phyloP scores from a whole-genome alignment of 108 stramenopile species.

The Cyclotella atomus region DNA sequence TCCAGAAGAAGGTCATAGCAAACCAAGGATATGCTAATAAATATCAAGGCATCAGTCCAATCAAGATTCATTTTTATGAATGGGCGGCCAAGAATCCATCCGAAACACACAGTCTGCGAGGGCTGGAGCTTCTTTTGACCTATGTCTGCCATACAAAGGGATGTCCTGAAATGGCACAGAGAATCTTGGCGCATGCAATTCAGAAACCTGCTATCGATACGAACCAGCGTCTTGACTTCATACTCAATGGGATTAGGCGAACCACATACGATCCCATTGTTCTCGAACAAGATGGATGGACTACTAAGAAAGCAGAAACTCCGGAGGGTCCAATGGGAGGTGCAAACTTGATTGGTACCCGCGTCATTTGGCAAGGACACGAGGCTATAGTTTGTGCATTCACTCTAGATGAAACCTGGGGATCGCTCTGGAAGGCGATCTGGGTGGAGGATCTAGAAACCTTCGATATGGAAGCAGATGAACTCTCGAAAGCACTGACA shows the following conservation, averaged over 20 bases:
- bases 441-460: slow-evolving; percentile 77
- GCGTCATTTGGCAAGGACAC: slow-evolving; percentile 68
- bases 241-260: slow-evolving; percentile 53
- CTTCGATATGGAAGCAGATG: slow-evolving; percentile 85
- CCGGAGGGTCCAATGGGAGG: slow-evolving; percentile 75
- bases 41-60: slow-evolving; percentile 36
- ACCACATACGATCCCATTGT: slow-evolving; percentile 79
- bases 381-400: slow-evolving; percentile 86
- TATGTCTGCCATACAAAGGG: slow-evolving; percentile 67
- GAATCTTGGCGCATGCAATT: slow-evolving; percentile 61
- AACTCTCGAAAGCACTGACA: slow-evolving; percentile 66
- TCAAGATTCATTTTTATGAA: slow-evolving; percentile 43
- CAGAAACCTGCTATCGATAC: slow-evolving; percentile 29
- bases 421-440: slow-evolving; percentile 87
- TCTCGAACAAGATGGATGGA: slow-evolving; percentile 86
- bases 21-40: slow-evolving; percentile 49
- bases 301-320: slow-evolving; percentile 57
- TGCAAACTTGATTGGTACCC: slow-evolving; percentile 64
- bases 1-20: slow-evolving; percentile 67
- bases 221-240: slow-evolving; percentile 42
- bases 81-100: slow-evolving; percentile 57
- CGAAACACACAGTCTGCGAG: slow-evolving; percentile 42
- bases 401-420: slow-evolving; percentile 75
- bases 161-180: slow-evolving; percentile 66
- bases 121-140: slow-evolving; percentile 63